Conservation (phyloP, 2,329 filamentous ascomycete genomes). For the Penicillium decumbens region DNA sequence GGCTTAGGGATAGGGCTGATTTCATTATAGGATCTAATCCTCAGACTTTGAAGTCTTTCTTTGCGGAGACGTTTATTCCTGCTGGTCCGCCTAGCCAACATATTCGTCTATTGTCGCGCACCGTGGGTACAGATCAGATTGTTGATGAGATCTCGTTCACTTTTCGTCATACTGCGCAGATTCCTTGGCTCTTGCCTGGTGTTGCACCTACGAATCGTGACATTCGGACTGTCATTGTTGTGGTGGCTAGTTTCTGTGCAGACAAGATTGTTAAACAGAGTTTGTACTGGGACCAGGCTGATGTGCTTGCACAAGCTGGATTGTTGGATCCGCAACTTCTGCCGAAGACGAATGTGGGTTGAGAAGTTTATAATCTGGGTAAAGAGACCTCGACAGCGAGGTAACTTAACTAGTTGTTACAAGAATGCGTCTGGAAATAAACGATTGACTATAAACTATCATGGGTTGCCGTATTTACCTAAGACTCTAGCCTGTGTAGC, state of each 20-base stretch:
- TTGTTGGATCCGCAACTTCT: constrained; percentile 53
- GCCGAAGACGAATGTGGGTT: constrained; percentile 32
- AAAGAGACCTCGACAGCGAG: too few relatives aligned
- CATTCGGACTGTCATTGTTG: constrained; percentile 52
- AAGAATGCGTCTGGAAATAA: too few relatives aligned
- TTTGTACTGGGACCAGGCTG: constrained; percentile 61
- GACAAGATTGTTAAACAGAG: constrained; percentile 46
- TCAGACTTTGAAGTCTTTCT: constrained; percentile 43
- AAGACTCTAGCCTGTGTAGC: too few relatives aligned
- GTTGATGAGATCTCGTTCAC: constrained; percentile 55
- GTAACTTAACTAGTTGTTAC: too few relatives aligned
- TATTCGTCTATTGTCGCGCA: constrained; percentile 52
- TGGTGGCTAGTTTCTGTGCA: constrained; percentile 42
- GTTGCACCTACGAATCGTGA: constrained; percentile 51
- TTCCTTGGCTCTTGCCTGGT: constrained; percentile 55
- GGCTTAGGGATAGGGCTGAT: background rate
- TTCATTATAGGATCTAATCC: constrained; percentile 19
- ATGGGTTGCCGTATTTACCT: too few relatives aligned
- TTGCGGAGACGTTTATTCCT: constrained; percentile 51
- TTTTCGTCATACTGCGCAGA: constrained; percentile 52
- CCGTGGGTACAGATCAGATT: constrained; percentile 52
- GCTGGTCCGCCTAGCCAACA: constrained; percentile 45
- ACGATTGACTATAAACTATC: too few relatives aligned
- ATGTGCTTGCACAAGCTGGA: constrained; percentile 56
- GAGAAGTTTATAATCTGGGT: background rate